Evolutionary conservation across 768 basidiomycete genomes (phyloP).

Genomic region (Lentinula detonsa): DNA sequence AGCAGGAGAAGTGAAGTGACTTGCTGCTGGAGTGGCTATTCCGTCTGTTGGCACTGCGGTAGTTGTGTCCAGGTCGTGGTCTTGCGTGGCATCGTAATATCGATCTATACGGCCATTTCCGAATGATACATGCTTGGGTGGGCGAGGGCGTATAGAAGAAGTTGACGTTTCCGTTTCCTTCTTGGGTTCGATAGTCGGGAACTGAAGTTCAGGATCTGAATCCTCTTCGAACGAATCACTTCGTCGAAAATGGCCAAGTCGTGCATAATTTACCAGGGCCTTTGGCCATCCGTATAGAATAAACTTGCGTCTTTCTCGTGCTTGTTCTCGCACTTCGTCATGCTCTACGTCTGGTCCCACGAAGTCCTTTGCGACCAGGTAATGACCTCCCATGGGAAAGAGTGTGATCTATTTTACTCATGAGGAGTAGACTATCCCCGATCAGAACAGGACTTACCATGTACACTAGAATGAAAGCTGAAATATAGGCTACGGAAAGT

Average conservation of each 20-base stretch:
- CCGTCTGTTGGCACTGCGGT: slow-evolving; percentile 13
- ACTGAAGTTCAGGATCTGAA: background rate
- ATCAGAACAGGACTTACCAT: slow-evolving; percentile 30
- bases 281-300: slow-evolving; percentile 15
- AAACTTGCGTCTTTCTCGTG: slow-evolving; percentile 29
- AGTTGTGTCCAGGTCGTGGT: slow-evolving; percentile 5
- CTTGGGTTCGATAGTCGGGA: background rate
- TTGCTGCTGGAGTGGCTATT: slow-evolving; percentile 9
- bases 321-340: slow-evolving; percentile 44
- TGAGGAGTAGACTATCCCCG: background rate
- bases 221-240: background rate
- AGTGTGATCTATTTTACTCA: slow-evolving; percentile 42
- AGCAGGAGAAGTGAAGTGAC: background rate
- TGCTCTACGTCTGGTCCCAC: slow-evolving; percentile 56
- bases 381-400: slow-evolving; percentile 57
- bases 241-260: slow-evolving; percentile 3
- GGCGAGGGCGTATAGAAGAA: background rate
- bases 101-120: slow-evolving; percentile 1
- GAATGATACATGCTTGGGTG: slow-evolving; percentile 16
- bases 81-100: background rate
- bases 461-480: slow-evolving; percentile 56
- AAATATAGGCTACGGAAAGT: slow-evolving; percentile 61
- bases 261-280: background rate
- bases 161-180: background rate
- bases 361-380: slow-evolving; percentile 56